Evolutionary conservation across 345 rosid genomes (phyloP), one percentile per base, ranked within the genome.

Genomic region (Citrus unshiu): DNA sequence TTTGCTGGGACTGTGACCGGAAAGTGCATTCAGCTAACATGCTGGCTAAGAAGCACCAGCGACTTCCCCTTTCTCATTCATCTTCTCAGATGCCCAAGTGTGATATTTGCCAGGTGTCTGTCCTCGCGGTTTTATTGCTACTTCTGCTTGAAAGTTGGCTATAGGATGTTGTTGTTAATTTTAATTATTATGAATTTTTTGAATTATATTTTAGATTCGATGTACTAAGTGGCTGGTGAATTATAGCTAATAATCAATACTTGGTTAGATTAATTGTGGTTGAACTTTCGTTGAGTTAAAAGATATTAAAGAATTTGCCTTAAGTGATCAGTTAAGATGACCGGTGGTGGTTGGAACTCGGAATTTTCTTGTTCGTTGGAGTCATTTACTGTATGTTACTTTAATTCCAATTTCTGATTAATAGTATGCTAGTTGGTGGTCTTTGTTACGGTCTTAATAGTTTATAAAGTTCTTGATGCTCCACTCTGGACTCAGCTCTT

Each of bases 1-100:
- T 86, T 76, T 86, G 88, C 37, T 83, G 77, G 78, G 81, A 78
- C n/a, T 86, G 86, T 63, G 88, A 86, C 80, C 61, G 59, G 67
- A 79, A 75, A 8, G 63, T 86, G n/a, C 88, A 86, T 73, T 83
- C 81, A 27, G 84, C 85, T 69, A 86, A 85, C 79, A 80, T 78
- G 74, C 16, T 85, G 54, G 81, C 70, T 65, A 78, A 72, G n/a
- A 81, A 80, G 40, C 86, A 86, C 80, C 78, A 74, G 61, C 59
- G 88, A 70, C 78, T 83, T 39, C 66, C 70, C 9, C 65, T 86
- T 72, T 70, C 22, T 35, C 32, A 27, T 78, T 75, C 79, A 29
- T 59, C 71, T 32, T 78, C 80, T 68, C 19, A 74, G 30, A 27
- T 80, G 76, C 86, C 85, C 35, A 84, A 73, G 0, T 86, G 83